Evolutionary conservation across 2,329 filamentous ascomycete genomes (phyloP), one percentile per base, ranked within the genome.

Genomic region (Paradendryphiella salina): DNA sequence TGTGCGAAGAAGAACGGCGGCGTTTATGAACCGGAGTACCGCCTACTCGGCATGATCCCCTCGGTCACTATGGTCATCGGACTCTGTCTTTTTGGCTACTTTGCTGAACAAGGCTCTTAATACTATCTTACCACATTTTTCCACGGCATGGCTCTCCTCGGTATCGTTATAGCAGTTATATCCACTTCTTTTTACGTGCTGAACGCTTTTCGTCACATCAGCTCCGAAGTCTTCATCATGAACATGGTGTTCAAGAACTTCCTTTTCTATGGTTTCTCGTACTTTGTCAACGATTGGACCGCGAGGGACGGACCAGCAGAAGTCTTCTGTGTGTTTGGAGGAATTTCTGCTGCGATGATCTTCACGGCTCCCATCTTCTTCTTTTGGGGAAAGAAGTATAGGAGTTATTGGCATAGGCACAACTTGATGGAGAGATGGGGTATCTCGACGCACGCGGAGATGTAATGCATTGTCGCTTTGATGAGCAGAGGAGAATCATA

Each of bases 21-120:
- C n/a, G 69, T 80, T 39, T 82, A 81, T 63, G 79, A 82, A 59
- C 80, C 80, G 4, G 79, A 82, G 58, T 82, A 81, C 57, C 75
- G 80, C 8, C 69, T 79, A 7, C 67, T 77, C 5, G 55, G 46
- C 21, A 60, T 62, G 57, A 59, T 74, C 3, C 66, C 69, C 11
- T 62, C 67, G 0, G 56, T 76, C 3, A 37, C 69, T 1, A 64
- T 69, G 4, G 71, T 72, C 8, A 63, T 72, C 13, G 73, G 73
- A 15, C 70, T 77, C 39, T 73, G 73, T 49, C 65, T 71, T 1
- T 77, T 75, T 46, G 74, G 76, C 2, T 62, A 70, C 38, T 60
- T 69, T 42, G 65, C 62, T 10, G 52, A 70, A 21, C 40, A 63
- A 23, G 57, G 58, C 23, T 15, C 34, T 7, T 59, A 52, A 6